Base-by-base conservation (phyloP, 345 rosid species). In the Mangifera indica region DNA sequence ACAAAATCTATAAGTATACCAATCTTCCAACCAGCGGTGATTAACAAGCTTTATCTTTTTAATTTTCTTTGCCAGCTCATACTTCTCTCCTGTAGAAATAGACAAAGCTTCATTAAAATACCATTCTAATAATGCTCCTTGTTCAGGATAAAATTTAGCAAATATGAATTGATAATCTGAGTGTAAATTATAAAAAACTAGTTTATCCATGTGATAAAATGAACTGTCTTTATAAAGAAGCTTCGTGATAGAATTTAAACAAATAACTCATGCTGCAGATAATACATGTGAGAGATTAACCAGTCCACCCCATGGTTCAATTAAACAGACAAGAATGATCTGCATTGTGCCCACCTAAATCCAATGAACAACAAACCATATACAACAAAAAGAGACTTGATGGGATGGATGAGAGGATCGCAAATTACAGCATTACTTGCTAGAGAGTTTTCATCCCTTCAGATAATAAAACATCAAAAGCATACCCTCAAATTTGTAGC, bases 401-500 rank as follows among this genome's bases (percentile, higher is more conserved):
- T 48, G 63, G 56, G 13, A 62, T 5, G 65, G 22, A 22, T 7
- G 13, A 24, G 22, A 53, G 20, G 26, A 11, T 10, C 37, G 37
- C 57, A 37, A 7, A 37, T 12, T 37, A 46, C 5, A 53, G 46
- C 2, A 2, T 17, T 3, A 61, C 20, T 5, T 21, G 40, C 32
- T 46, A 60, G 22, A 22, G 25, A 15, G 66, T 15, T 20, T 15
- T 45, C 12, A n/a, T 18, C 48, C 32, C 67, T 3, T 29, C 34
- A 25, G 17, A 5, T 7, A 17, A 60, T 10, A 18, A 54, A 70
- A 68, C 10, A 52, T 60, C n/a, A 81, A 71, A 66, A 73, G 0
- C 78, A 29, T 75, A 92, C 98, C 98, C 82, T 96, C 98, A 83
- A 91, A 89, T 83, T 96, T 91, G 77, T 96, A 96, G 85, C 97